Conservation (phyloP, 2,329 filamentous ascomycete species). For the Trichocomaceae sp. region DNA sequence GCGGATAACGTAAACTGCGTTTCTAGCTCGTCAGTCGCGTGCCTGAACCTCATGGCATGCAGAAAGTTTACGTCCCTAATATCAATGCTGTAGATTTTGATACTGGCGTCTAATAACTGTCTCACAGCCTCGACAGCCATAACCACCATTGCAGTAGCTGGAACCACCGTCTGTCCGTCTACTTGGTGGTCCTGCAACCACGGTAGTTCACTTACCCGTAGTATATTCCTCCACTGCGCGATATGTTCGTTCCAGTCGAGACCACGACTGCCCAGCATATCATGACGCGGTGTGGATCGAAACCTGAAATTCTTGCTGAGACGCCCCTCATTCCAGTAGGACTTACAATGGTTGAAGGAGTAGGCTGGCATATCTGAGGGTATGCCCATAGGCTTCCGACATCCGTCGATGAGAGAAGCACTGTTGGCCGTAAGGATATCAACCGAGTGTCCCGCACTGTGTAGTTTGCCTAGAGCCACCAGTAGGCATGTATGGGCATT, state of each 20-base stretch:
- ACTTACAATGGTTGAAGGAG: slow-evolving; percentile 16
- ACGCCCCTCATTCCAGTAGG: slow-evolving; percentile 18
- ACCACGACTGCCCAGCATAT: slow-evolving; percentile 11
- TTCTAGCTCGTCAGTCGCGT: background rate
- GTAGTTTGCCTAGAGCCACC: too few species aligned
- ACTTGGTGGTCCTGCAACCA: slow-evolving; percentile 31
- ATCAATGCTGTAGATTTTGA: background rate
- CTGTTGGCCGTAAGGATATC: too few species aligned
- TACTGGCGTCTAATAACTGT: background rate
- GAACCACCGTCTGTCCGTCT: slow-evolving; percentile 26
- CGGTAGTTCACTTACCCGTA: slow-evolving; percentile 24
- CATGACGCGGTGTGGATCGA: slow-evolving; percentile 1
- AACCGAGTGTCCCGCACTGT: too few species aligned
- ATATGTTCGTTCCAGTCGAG: slow-evolving; percentile 19
- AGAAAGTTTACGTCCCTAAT: background rate
- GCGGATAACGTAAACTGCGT: background rate
- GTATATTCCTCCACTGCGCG: slow-evolving; percentile 25
- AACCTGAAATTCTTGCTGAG: background rate
- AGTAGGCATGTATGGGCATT: too few species aligned
- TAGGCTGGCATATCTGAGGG: slow-evolving; percentile 16
- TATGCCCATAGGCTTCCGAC: background rate
- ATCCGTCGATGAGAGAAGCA: background rate
- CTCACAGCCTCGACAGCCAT: slow-evolving; percentile 22
- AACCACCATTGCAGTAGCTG: slow-evolving; percentile 24
- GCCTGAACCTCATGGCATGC: background rate